Base-by-base conservation (phyloP, 257 asterid genomes). In the Vinca minor region DNA sequence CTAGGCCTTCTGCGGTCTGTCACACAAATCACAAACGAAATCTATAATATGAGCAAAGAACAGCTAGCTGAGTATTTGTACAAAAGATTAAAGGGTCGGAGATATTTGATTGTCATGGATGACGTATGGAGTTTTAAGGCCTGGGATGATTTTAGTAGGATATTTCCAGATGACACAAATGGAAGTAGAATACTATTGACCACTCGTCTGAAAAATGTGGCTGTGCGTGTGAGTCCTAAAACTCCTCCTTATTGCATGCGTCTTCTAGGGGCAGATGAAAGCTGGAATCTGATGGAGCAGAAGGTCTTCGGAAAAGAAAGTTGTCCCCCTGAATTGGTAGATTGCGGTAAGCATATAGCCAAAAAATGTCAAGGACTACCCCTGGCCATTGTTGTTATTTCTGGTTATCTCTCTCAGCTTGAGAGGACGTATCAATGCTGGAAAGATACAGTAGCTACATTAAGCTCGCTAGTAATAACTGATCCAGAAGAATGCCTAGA, bases 401-500 rank as follows among this genome's bases (percentile, higher is more conserved):
- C 66, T 2, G 66, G 66, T 1, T 1, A 41, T 1, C 66, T 61
- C 23, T 25, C 66, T 4, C 20, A 32, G 2, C 1, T 4, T 11
- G 26, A 4, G 13, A 59, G 10, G 53, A 42, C 66, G 28, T 3
- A 1, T 0, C 53, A 26, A 1, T 42, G 7, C 2, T 60, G 65
- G 65, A 6, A 13, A 5, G 0, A 21, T 39, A 17, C 39, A 38
- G 65, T 50, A 21, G 6, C 2, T 0, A 13, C 50, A 38, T 1
- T 12, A n/a, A n/a, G 3, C 0, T 39, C 65, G 5, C 8, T 21
- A 1, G 14, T 60, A 2, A 21, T 13, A n/a, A 28, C 8, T 11
- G 1, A 14, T 21, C 50, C 59, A n/a, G 74, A 66, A 4, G 52
- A 70, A 18, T 42, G 57, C 15, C 35, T 70, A 17, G 70, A 70